phyloP scores from a whole-genome alignment of 2,329 filamentous ascomycete species.

The Aureobasidium sp. region DNA sequence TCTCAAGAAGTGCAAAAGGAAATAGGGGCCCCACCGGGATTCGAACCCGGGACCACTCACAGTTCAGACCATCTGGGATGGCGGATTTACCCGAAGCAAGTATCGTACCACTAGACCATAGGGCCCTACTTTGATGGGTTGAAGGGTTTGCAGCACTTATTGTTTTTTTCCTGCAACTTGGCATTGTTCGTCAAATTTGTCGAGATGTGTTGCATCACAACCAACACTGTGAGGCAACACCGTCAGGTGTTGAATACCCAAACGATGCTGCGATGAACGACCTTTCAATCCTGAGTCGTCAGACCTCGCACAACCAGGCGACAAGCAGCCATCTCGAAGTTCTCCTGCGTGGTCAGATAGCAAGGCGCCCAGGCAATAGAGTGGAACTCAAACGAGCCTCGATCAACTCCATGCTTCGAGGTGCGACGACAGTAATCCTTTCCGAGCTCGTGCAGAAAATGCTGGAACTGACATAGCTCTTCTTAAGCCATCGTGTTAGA shows the following conservation, averaged over 20 bases:
- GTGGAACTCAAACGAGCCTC: not conserved
- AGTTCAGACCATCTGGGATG: not conserved
- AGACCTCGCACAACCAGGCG: too few species aligned
- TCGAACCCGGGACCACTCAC: conserved; percentile 6
- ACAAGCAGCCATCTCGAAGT: too few species aligned
- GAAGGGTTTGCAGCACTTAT: too few species aligned
- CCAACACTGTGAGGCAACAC: too few species aligned
- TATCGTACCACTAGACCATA: not conserved
- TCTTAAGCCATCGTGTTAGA: not conserved
- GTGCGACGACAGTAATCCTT: not conserved
- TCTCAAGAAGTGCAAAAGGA: too few species aligned
- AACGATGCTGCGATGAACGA: too few species aligned
- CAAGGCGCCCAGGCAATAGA: not conserved
- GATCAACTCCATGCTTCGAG: not conserved
- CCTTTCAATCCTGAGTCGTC: too few species aligned
- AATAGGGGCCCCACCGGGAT: not conserved
- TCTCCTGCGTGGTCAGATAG: not conserved
- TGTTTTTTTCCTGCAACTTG: too few species aligned
- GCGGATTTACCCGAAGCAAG: not conserved
- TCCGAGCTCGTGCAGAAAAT: not conserved
- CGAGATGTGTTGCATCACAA: too few species aligned
- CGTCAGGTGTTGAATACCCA: too few species aligned
- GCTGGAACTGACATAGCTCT: too few species aligned
- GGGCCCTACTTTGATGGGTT: not conserved
- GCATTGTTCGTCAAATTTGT: too few species aligned